These are phyloP conservation scores for Discostella stelligeroides DNA, from an alignment of 108 stramenopile species.

Conservation along the genomic window DNA sequence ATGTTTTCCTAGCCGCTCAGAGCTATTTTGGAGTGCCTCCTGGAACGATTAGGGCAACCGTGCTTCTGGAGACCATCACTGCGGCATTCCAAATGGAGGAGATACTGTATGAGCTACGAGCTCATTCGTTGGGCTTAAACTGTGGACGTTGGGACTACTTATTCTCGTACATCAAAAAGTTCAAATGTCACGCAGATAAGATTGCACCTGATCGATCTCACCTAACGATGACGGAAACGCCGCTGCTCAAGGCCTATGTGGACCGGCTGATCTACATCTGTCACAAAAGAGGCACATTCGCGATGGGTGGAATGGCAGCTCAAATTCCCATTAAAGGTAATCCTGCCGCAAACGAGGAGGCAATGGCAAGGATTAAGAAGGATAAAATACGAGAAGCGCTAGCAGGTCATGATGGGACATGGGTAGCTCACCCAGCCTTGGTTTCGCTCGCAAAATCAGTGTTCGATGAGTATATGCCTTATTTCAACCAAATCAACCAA, in stretches of 20 bases:
- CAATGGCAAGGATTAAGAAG: constrained; percentile 80
- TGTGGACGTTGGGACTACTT: constrained; percentile 97
- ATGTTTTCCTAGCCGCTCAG: constrained; percentile 87
- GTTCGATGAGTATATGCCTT: constrained; percentile 90
- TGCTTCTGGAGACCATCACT: constrained; percentile 93
- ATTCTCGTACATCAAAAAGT: constrained; percentile 93
- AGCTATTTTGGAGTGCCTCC: constrained; percentile 79
- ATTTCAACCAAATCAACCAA: constrained; percentile 82
- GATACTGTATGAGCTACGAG: constrained; percentile 92
- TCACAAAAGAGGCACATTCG: constrained; percentile 93
- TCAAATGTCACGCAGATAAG: constrained; percentile 74
- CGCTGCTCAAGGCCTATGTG: constrained; percentile 89
- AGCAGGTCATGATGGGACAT: constrained; percentile 94
- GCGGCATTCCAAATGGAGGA: constrained; percentile 97
- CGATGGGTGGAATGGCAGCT: constrained; percentile 96
- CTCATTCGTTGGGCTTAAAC: constrained; percentile 92
- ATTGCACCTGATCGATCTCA: constrained; percentile 87
- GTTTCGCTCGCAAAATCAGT: constrained; percentile 79
- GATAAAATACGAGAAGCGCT: constrained; percentile 91
- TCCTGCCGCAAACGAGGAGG: constrained; percentile 69
- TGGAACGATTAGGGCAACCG: constrained; percentile 89
- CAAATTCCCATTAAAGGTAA: constrained; percentile 91
- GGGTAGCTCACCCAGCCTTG: constrained; percentile 96
- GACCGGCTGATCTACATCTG: constrained; percentile 90
- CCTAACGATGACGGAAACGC: constrained; percentile 88